A percentile compares a stretch with the other conserved stretches of the same genome.
Evolutionary conservation across 495 filamentous ascomycete genomes (phyloP).

Genomic region (Penicillium pulvis): DNA sequence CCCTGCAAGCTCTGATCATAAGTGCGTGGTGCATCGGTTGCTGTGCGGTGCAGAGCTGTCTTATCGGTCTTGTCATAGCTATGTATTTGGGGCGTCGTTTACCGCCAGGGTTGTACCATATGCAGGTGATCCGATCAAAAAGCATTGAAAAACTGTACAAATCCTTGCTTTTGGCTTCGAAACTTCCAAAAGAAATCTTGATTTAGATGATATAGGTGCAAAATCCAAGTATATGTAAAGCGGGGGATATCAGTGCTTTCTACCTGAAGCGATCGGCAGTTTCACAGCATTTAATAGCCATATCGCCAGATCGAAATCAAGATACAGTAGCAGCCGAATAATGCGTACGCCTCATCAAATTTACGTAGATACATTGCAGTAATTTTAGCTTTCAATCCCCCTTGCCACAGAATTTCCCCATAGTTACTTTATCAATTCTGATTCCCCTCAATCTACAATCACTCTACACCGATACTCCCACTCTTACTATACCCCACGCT

Average conservation of each 20-base stretch:
- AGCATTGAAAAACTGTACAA: too few species aligned
- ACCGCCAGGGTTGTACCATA: not conserved
- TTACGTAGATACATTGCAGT: slow-evolving; percentile 10
- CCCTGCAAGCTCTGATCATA: slow-evolving; percentile 9
- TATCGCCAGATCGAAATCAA: slow-evolving; percentile 1
- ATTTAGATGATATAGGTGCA: not conserved
- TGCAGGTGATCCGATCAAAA: not conserved
- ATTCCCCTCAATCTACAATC: slow-evolving; percentile 7
- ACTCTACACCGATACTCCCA: not conserved
- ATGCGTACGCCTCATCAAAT: slow-evolving; percentile 1
- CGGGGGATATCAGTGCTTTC: not conserved
- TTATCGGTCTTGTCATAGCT: not conserved
- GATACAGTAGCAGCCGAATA: not conserved
- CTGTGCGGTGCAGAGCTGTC: not conserved
- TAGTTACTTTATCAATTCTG: slow-evolving; percentile 17
- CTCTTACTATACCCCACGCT: not conserved
- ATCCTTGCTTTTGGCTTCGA: not conserved
- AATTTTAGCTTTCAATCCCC: slow-evolving; percentile 12
- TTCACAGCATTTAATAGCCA: slow-evolving; percentile 8
- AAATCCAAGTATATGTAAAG: not conserved
- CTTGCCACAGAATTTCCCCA: slow-evolving; percentile 20
- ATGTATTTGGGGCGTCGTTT: not conserved
- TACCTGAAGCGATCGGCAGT: slow-evolving; percentile 15
- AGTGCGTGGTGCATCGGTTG: slow-evolving; percentile 4
- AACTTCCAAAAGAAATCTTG: not conserved